Conservation (phyloP, 202 grass and related monocot genomes). For the Schoenoplectus triqueter region DNA sequence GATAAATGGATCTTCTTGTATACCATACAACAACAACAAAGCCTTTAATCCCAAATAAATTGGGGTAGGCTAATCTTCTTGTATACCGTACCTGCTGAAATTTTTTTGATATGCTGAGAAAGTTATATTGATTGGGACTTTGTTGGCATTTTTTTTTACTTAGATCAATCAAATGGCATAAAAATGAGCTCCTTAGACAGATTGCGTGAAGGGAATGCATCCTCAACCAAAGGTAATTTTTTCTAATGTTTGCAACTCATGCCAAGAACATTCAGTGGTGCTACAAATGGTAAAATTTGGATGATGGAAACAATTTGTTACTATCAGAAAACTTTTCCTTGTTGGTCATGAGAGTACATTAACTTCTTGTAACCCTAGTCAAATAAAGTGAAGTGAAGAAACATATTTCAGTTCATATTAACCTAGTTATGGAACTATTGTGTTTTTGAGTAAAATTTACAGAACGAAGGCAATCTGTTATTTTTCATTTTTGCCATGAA, state of each 20-base stretch:
- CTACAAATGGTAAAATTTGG: conserved; percentile 22
- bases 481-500: neutral
- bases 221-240: conserved; percentile 74
- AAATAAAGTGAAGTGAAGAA: conserved; percentile 4
- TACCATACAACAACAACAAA: neutral
- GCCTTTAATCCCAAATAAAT: too few relatives aligned
- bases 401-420: neutral
- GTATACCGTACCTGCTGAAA: neutral
- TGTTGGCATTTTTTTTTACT: conserved; percentile 20
- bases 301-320: conserved; percentile 10
- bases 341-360: neutral
- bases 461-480: neutral
- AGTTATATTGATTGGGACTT: conserved; percentile 10
- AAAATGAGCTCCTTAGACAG: conserved; percentile 65
- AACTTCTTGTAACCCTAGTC: neutral
- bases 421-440: neutral
- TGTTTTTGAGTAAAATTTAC: neutral
- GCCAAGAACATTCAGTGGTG: neutral
- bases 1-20: neutral
- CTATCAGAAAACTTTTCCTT: neutral
- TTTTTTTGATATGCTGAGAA: conserved; percentile 17
- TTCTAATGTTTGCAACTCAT: conserved; percentile 16
- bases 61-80: neutral
- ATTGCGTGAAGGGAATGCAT: conserved; percentile 55
- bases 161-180: conserved; percentile 61